Conservation (phyloP, 495 filamentous ascomycete genomes). For the Lophium mytilinum region DNA sequence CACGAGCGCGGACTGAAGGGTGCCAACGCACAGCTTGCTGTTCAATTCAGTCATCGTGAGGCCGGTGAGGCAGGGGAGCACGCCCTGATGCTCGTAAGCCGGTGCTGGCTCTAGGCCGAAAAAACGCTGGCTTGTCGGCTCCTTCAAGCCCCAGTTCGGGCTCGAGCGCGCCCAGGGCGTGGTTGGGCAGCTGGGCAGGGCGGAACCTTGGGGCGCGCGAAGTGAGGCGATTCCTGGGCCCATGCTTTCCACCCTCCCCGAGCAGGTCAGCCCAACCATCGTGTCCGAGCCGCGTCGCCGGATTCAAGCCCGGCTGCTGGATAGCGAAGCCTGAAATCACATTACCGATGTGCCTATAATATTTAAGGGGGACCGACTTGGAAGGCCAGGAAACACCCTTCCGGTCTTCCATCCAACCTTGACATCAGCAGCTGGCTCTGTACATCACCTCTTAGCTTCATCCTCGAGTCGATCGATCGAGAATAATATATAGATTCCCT, state of each 20-base stretch:
- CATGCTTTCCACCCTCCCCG: neutral
- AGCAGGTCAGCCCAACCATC: neutral
- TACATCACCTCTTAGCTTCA: neutral
- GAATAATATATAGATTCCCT: neutral
- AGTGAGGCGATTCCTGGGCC: neutral
- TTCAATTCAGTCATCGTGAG: neutral
- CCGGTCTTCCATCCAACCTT: neutral
- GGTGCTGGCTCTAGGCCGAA: neutral
- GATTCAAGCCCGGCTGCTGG: neutral
- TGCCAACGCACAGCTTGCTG: neutral
- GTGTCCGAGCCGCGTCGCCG: neutral
- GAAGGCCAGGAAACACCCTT: neutral
- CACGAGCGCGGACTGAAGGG: too few species aligned
- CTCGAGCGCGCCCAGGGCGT: neutral
- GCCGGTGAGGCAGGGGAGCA: neutral
- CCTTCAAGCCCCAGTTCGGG: neutral
- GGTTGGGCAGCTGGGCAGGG: neutral
- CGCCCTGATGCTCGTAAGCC: neutral
- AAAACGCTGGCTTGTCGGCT: neutral
- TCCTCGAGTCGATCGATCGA: neutral
- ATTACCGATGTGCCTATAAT: neutral
- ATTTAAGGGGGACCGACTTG: neutral
- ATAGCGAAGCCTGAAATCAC: neutral
- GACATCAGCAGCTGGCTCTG: neutral
- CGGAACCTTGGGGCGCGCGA: neutral